Evolutionary conservation across 2,329 filamentous ascomycete species (phyloP).

Genomic region (Trichoderma sp.): DNA sequence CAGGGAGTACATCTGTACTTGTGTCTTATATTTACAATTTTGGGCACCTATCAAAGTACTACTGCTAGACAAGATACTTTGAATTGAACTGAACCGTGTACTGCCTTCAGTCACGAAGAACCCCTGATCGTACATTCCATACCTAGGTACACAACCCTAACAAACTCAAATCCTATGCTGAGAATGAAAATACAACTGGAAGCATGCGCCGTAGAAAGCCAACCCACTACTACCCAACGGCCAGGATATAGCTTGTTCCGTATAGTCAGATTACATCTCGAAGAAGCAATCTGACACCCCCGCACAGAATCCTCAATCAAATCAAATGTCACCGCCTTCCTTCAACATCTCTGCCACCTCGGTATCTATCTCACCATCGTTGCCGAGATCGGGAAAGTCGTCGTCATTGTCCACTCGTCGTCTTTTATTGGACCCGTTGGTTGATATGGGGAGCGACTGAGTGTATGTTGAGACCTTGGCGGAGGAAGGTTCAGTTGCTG

Average conservation of each 20-base stretch:
- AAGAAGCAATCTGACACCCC: neutral
- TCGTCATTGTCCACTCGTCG: conserved; percentile 53
- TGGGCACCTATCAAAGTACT: neutral
- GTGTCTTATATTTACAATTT: neutral
- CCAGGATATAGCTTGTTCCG: neutral
- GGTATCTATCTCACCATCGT: conserved; percentile 56
- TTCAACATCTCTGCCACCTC: conserved; percentile 59
- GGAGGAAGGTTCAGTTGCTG: conserved; percentile 33
- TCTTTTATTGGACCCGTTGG: conserved; percentile 59
- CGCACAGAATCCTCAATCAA: neutral
- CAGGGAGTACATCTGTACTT: too few relatives aligned
- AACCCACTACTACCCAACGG: neutral
- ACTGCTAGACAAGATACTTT: neutral
- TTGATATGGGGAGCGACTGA: conserved; percentile 50
- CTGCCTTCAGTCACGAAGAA: neutral
- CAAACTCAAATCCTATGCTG: neutral
- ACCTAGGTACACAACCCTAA: neutral
- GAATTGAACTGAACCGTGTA: neutral
- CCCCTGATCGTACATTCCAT: neutral
- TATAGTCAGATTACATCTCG: neutral
- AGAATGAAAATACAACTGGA: neutral
- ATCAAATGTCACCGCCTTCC: conserved; percentile 30
- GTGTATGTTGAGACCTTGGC: conserved; percentile 44
- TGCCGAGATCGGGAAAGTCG: conserved; percentile 57
- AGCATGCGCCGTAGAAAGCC: neutral